Evolutionary conservation across 768 basidiomycete genomes (phyloP), one percentile per base, ranked within the genome.

Genomic region (Gelatoporia subvermispora): DNA sequence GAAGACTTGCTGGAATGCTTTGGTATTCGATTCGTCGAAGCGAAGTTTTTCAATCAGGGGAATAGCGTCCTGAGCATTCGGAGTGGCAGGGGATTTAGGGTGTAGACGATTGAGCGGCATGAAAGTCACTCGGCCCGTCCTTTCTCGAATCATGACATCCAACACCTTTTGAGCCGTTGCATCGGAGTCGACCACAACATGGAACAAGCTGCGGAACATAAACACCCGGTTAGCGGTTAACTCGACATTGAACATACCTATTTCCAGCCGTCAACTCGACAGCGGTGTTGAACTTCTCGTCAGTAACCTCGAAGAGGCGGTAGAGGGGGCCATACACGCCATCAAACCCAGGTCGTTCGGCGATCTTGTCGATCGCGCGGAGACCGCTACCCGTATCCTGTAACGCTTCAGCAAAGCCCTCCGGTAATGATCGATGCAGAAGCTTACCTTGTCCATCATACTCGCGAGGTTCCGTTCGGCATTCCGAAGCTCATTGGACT

Each of bases 171-270:
- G 84, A 1, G 93, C 96, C 0, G 93, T 98, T 37, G 85, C 86
- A 61, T 98, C 96, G n/a, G 78, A 88, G 63, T 99, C 95, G 51
- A 98, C 95, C 1, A 98, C 95, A 35, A 98, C 86, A 59, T 99
- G 95, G 72, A 97, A 99, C 22, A 99, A 70, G 60, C 95, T 94
- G 65, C 3, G 23, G 35, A 3, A 3, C 50, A 31, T 64, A 16
- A 61, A 49, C 16, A 52, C n/a, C 55, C 41, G 7, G 4, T 4
- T 16, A 38, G 16, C 37, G 37, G 36, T 34, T 17, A 15, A 4
- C 28, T 31, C 28, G 31, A n/a, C 21, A 4, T 18, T 22, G 7
- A 4, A 24, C 65, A 34, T 47, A 93, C 94, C 91, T 93, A 63
- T 91, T 97, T 0, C 95, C 94, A 0, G 93, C 96, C 0, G 95